Conservation (phyloP, 805 yeast species). For the Barnettozyma wickerhamii region DNA sequence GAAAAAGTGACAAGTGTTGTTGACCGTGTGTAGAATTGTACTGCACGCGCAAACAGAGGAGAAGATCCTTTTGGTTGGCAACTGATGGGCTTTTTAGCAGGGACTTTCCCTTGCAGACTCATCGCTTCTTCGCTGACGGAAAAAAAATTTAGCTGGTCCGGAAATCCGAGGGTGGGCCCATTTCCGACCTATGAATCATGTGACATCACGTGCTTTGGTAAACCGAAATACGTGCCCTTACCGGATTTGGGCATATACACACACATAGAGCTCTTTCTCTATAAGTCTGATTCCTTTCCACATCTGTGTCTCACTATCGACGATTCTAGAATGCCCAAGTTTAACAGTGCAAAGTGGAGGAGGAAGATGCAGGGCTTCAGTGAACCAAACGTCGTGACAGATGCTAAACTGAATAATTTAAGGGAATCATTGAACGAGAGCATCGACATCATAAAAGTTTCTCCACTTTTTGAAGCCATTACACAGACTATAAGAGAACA, state of each 20-base stretch:
- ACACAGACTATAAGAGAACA: too few species aligned
- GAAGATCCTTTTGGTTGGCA: not conserved
- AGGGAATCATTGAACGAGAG: constrained; percentile 15
- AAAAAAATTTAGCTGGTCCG: not conserved
- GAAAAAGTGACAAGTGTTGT: too few species aligned
- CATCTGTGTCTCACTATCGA: too few species aligned
- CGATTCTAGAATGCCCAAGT: not conserved
- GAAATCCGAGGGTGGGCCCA: too few species aligned
- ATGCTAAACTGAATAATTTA: constrained; percentile 1
- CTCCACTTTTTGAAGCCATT: too few species aligned
- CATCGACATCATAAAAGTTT: constrained; percentile 21
- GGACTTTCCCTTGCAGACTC: not conserved
- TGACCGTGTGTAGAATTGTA: too few species aligned
- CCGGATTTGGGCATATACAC: too few species aligned
- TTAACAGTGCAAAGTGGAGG: constrained; percentile 5
- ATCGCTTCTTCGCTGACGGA: not conserved
- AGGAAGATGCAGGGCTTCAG: constrained; percentile 1
- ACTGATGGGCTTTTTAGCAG: not conserved
- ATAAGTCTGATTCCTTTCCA: too few species aligned
- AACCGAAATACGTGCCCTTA: too few species aligned
- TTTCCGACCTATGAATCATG: too few species aligned
- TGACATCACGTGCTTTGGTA: not conserved
- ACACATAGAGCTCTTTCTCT: too few species aligned
- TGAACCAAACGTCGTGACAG: constrained; percentile 1
- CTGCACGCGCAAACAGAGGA: not conserved